Base-by-base conservation (phyloP, 371 early-diverging fungal genomes). In the Mortierella sp. region DNA sequence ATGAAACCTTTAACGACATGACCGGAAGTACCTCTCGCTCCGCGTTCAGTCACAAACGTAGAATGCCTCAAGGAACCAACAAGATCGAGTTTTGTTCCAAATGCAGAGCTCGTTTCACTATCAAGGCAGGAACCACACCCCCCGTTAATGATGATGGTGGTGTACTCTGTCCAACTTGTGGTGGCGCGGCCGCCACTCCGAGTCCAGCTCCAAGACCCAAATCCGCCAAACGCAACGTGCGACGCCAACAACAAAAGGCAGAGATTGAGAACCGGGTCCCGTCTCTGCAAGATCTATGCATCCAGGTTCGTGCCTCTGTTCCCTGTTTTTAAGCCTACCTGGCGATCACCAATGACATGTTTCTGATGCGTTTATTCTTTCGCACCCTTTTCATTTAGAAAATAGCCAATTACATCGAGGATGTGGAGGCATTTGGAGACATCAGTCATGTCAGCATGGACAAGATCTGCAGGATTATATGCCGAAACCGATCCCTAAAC, bases 351-450 rank as follows among this genome's bases (percentile, higher is more conserved):
- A 41, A 2, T 19, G 29, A 8, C 7, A 8, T 16, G 7, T 14
- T 22, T 4, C 34, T 44, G 2, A 37, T 41, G n/a, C 2, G 16
- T 17, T 27, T 47, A 34, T 19, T 16, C 14, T 54, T 37, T 24
- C n/a, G n/a, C n/a, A n/a, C n/a, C n/a, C 10, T 45, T 25, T 19
- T 45, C 44, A 29, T 54, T 47, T 50, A 91, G 82, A 72, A 88
- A 25, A 85, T 95, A 53, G 92, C 89, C 5, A 79, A 82, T 46
- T 82, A 90, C 57, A 89, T 95, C 52, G 91, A 93, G 45, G 85
- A 87, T 62, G 91, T 96, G 0, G 94, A 94, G 48, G 86, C 84
- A 6, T 87, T 96, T 73, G 95, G 95, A 22, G 91, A 92, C 49
- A 88, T 96, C 22, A 82, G 92, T 17, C 81, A 80, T 4, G 66